Evolutionary conservation across 805 yeast genomes (phyloP), one percentile per base, ranked within the genome.

Genomic region (Candida nanaspora): DNA sequence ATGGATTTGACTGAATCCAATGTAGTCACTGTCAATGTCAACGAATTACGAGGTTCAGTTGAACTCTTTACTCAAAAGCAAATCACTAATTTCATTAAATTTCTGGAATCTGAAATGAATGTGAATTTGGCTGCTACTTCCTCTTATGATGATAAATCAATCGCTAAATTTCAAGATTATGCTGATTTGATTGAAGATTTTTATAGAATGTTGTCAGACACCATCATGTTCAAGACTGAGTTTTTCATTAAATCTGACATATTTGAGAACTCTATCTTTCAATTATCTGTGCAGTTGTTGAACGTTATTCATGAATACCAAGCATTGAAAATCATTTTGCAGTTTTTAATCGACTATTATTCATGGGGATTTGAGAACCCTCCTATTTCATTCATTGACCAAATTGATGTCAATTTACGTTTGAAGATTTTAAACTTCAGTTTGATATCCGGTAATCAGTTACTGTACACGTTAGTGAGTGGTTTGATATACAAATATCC

Each of bases 161-260:
- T 63, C 38, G 39, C 41, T 2, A 43, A 49, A 27, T 10, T 55
- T 15, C 33, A 44, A 13, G 61, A 63, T 31, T 62, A 66, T 33
- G 80, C 86, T 3, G 95, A 87, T 57, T 70, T 85, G 25, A 68
- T 88, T 36, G 96, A 91, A 62, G 96, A 89, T 64, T 89, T 81
- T 56, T 86, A 81, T 70, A 68, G 89, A 46, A 80, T 86, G 83
- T 70, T 82, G 63, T 69, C 74, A 46, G 95, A 87, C 55, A 66
- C 86, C 39, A 61, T 88, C 39, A 82, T 83, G 82, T 86, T 76
- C 55, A 84, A 73, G 56, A 86, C 88, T 0, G 61, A 69, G 41
- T 65, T 73, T 45, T 66, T 78, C 35, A 66, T 79, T 13, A 59
- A 67, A 40, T 57, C 65, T 23, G 62, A 65, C 37, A n/a, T 27